Evolutionary conservation across 192 early-diverging fungal species (phyloP).

Genomic region (Rhizophagus clarus): DNA sequence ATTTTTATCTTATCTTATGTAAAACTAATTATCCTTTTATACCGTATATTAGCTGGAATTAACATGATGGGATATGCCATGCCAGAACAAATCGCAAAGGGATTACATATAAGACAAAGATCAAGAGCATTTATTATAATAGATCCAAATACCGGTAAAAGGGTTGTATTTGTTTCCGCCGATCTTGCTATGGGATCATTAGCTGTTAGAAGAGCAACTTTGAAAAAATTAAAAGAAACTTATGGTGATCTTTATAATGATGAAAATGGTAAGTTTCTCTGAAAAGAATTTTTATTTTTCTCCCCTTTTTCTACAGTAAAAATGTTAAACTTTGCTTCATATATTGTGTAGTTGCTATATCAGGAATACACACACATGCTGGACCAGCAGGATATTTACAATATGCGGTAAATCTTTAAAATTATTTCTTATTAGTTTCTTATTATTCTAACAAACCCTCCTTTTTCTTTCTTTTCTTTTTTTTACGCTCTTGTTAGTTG

Average conservation of each 20-base stretch:
- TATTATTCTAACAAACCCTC: no score
- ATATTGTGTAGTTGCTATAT: not conserved
- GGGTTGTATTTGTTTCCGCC: slow-evolving; percentile 33
- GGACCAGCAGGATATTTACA: slow-evolving; percentile 41
- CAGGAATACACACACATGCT: slow-evolving; percentile 39
- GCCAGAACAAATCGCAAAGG: slow-evolving; percentile 31
- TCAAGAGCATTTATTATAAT: slow-evolving; percentile 37
- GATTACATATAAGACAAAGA: slow-evolving; percentile 31
- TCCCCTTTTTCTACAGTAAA: not conserved
- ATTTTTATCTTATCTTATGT: not conserved
- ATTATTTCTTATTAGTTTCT: no score
- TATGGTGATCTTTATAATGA: not conserved
- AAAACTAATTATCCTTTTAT: not conserved
- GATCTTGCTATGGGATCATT: slow-evolving; percentile 34
- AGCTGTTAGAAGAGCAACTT: not conserved
- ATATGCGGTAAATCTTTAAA: slow-evolving; percentile 26
- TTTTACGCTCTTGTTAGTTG: not conserved
- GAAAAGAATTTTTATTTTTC: not conserved
- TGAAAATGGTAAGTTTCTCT: not conserved
- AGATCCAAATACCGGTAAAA: slow-evolving; percentile 15
- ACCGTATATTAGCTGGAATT: not conserved
- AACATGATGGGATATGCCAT: slow-evolving; percentile 44
- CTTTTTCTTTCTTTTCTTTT: no score
- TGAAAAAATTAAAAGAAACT: not conserved
- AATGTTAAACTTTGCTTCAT: not conserved